A percentile compares a stretch with the other conserved stretches of the same genome.
Evolutionary conservation across 257 asterid species (phyloP).

Genomic region (Osmanthus fragrans): DNA sequence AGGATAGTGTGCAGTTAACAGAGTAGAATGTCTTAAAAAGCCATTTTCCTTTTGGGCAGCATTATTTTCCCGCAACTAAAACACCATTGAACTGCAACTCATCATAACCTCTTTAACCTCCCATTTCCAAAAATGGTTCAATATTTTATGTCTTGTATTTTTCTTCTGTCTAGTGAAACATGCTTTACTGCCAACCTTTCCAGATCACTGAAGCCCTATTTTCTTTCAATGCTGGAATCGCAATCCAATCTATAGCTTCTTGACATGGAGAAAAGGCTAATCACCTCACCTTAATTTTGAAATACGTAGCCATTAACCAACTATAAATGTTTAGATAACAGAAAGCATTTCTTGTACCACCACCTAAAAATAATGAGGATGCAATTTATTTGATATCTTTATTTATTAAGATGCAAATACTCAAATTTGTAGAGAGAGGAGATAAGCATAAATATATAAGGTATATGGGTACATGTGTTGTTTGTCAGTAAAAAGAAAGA

Average conservation of each 20-base stretch:
- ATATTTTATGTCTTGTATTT: too few species aligned
- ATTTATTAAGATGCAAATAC: neutral
- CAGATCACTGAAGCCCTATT: neutral
- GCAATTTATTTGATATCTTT: constrained; percentile 3
- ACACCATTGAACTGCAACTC: neutral
- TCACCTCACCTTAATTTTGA: neutral
- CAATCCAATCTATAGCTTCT: neutral
- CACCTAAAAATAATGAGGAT: neutral
- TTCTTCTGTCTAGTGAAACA: neutral
- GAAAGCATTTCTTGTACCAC: neutral
- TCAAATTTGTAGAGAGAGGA: neutral
- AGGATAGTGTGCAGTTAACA: neutral
- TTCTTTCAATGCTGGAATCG: neutral
- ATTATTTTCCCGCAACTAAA: neutral
- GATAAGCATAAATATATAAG: neutral
- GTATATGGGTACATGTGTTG: neutral
- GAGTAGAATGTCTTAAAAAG: neutral
- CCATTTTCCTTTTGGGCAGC: neutral
- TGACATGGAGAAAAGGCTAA: neutral
- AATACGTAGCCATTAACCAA: neutral
- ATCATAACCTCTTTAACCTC: neutral
- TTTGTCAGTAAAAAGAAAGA: neutral
- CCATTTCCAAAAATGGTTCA: neutral
- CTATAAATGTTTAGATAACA: neutral
- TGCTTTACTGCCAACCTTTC: neutral